Conservation (phyloP, 2,329 filamentous ascomycete genomes). For the Raffaelea albimanens region DNA sequence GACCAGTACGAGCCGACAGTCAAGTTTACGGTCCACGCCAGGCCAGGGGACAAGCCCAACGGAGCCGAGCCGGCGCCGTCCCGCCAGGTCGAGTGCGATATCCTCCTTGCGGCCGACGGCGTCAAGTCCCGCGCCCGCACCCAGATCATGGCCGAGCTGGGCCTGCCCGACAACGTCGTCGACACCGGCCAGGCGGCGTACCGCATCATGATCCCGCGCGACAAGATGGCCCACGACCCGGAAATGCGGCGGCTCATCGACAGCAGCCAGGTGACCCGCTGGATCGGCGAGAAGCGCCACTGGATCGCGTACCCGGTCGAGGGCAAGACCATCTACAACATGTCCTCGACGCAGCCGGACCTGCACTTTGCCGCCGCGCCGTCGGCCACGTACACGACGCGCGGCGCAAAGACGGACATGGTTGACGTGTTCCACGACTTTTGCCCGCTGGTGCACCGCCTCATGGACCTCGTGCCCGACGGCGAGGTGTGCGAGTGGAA, state of each 20-base stretch:
- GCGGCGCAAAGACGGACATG: conserved; percentile 51
- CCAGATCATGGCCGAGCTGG: conserved; percentile 44
- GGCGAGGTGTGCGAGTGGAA: conserved; percentile 58
- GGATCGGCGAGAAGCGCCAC: conserved; percentile 67
- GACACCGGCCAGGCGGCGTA: conserved; percentile 72
- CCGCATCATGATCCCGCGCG: conserved; percentile 64
- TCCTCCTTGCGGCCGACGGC: conserved; percentile 45
- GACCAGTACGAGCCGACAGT: conserved; percentile 41
- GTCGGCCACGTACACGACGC: conserved; percentile 52
- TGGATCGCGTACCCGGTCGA: conserved; percentile 71
- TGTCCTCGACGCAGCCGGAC: conserved; percentile 54
- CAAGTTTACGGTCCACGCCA: background rate
- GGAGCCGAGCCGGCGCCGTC: background rate
- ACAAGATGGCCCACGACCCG: conserved; percentile 56
- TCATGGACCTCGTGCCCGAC: conserved; percentile 51
- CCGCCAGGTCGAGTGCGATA: conserved; percentile 35
- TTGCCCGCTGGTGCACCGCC: conserved; percentile 46
- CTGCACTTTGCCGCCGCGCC: conserved; percentile 48
- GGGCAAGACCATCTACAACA: conserved; percentile 55
- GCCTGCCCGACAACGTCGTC: conserved; percentile 43
- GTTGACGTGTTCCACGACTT: conserved; percentile 51
- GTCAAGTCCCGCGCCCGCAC: conserved; percentile 42
- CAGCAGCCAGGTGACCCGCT: conserved; percentile 58
- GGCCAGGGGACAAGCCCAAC: background rate
- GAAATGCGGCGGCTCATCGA: conserved; percentile 59